Evolutionary conservation across 768 basidiomycete genomes (phyloP).

Genomic region (Mycena galericulata): DNA sequence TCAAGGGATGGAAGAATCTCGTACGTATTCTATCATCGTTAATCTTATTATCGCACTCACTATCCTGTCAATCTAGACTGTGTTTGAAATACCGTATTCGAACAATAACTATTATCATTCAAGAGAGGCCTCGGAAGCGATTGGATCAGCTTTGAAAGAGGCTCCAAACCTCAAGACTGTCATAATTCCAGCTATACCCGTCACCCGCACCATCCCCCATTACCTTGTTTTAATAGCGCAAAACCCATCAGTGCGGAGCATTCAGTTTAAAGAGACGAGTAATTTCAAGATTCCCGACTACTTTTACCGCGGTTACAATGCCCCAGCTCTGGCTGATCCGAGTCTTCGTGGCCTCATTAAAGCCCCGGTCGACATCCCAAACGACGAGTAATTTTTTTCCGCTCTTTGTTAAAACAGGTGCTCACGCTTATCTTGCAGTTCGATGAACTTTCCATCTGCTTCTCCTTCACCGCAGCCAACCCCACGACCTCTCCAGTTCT

Average conservation of each 20-base stretch:
- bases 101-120: not conserved
- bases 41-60: not conserved
- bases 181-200: not conserved
- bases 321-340: not conserved
- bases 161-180: slow-evolving; percentile 12
- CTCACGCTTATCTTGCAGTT: slow-evolving; percentile 4
- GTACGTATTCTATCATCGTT: not conserved
- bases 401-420: not conserved
- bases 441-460: not conserved
- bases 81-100: slow-evolving; percentile 15
- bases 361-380: slow-evolving; percentile 13
- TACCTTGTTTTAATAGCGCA: slow-evolving; percentile 7
- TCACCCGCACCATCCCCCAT: not conserved
- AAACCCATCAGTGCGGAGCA: slow-evolving; percentile 14
- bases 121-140: not conserved
- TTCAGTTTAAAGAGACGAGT: slow-evolving; percentile 13
- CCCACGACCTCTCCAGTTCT: slow-evolving; percentile 3
- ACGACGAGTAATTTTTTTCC: not conserved
- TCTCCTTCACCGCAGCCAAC: not conserved
- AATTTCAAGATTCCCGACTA: too few species aligned
- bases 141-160: not conserved
- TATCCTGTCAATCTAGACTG: not conserved
- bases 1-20: slow-evolving; percentile 22
- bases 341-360: slow-evolving; percentile 22
- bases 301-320: not conserved